Conservation (phyloP, 2,329 filamentous ascomycete species). For the Furcasterigmium furcatum region DNA sequence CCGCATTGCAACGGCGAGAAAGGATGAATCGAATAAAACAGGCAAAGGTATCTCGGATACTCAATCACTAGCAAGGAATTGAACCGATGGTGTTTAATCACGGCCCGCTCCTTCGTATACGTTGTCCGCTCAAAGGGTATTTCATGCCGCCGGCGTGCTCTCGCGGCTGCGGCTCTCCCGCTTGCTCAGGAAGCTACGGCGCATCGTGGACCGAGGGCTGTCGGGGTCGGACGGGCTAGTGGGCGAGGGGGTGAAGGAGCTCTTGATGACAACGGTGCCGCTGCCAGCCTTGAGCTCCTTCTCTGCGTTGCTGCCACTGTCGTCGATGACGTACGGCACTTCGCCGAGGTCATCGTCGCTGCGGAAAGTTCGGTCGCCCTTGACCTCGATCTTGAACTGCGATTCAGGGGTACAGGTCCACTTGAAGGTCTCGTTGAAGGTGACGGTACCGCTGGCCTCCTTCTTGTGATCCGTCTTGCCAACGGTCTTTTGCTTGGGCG, state of each 20-base stretch:
- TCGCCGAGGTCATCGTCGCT: slow-evolving; percentile 84
- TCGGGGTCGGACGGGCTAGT: slow-evolving; percentile 40
- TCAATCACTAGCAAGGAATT: too few species aligned
- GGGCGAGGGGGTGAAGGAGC: slow-evolving; percentile 57
- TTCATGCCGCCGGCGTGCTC: slow-evolving; percentile 30
- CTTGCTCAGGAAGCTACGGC: slow-evolving; percentile 55
- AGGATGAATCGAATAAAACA: slow-evolving; percentile 3
- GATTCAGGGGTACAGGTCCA: slow-evolving; percentile 75
- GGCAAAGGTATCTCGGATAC: not conserved
- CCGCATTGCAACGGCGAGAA: not conserved
- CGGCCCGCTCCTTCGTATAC: too few species aligned
- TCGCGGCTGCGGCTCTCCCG: slow-evolving; percentile 44
- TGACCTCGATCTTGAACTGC: slow-evolving; percentile 82
- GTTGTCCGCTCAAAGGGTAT: too few species aligned
- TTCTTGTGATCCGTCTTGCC: slow-evolving; percentile 94
- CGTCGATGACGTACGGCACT: slow-evolving; percentile 86
- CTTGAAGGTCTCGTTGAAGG: slow-evolving; percentile 78
- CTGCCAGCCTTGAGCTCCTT: slow-evolving; percentile 73
- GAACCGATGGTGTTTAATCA: too few species aligned
- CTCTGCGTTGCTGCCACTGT: slow-evolving; percentile 63
- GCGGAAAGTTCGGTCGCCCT: slow-evolving; percentile 81
- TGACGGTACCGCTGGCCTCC: slow-evolving; percentile 59
- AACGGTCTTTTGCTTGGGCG: slow-evolving; percentile 71
- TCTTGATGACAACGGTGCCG: slow-evolving; percentile 71
- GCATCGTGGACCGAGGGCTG: slow-evolving; percentile 43